These are phyloP conservation scores for Lentinula sp. DNA, from an alignment of 768 basidiomycete genomes.

Conservation along the genomic window DNA sequence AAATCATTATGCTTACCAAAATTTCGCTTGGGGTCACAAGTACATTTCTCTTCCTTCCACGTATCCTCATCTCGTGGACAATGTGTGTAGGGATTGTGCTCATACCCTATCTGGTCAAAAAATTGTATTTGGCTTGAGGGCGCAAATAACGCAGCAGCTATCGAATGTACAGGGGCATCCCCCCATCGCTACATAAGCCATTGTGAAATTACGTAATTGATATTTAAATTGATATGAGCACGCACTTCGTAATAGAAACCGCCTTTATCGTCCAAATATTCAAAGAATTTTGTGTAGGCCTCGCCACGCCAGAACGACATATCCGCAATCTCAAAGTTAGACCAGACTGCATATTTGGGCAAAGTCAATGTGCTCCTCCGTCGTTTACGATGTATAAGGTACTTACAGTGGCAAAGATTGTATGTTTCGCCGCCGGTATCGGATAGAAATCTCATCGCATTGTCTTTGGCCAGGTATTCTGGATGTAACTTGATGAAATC, in stretches of 20 bases:
- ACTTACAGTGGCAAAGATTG: constrained; percentile 47
- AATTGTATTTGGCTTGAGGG: constrained; percentile 60
- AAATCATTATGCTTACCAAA: constrained; percentile 43
- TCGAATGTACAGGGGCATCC: constrained; percentile 66
- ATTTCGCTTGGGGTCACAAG: constrained; percentile 44
- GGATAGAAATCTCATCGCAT: constrained; percentile 57
- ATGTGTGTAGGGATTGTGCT: constrained; percentile 51
- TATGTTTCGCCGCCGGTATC: constrained; percentile 56
- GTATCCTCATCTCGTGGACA: constrained; percentile 28
- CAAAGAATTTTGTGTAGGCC: constrained; percentile 65
- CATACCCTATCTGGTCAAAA: constrained; percentile 67
- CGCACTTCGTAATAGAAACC: constrained; percentile 68
- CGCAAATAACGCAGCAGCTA: constrained; percentile 59
- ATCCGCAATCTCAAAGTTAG: constrained; percentile 68
- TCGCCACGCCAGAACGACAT: constrained; percentile 59
- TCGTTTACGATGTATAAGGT: not conserved
- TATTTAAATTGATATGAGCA: constrained; percentile 28
- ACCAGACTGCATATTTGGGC: constrained; percentile 35
- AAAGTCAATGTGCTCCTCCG: not conserved
- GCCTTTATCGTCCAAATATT: constrained; percentile 52
- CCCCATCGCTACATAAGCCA: constrained; percentile 32
- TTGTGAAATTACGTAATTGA: constrained; percentile 33
- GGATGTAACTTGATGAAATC: constrained; percentile 53
- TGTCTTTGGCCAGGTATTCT: constrained; percentile 47
- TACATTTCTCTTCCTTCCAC: constrained; percentile 39